Base-by-base conservation (phyloP, 371 early-diverging fungal genomes). In the Mortierella sp. region DNA sequence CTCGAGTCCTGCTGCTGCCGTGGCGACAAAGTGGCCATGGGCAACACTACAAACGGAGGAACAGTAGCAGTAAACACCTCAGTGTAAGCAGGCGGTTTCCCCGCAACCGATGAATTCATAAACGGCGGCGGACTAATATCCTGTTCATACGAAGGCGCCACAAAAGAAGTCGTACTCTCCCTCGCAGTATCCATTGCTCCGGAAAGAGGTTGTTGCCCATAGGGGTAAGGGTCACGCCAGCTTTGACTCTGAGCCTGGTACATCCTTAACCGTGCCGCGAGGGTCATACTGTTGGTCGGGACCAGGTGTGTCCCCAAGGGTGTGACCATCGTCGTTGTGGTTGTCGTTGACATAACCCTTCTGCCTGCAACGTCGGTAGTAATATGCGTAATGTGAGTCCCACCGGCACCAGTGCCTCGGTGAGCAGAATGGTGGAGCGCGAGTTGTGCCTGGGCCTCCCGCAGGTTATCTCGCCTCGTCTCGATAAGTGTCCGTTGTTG, bases 71-170 rank as follows among this genome's bases (percentile, higher is more conserved):
- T 43, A 51, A 75, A n/a, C 2, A 59, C 67, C 16, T 79, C 83
- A 3, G 61, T 73, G 71, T 82, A 82, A 0, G 76, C 43, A 24
- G 76, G 78, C 0, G 82, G 82, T 21, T 82, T 82, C 0, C 79
- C 82, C 3, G 44, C 28, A 8, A 13, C 1, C 10, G 69, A 26
- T 24, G 44, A 40, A 10, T 43, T 61, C 82, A 77, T 59, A 28
- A 82, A 82, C 24, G 83, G 79, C 0, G 83, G 83, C 8, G 77
- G 83, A 64, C 79, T 82, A 64, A 79, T 77, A 57, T 82, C 83
- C 9, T 79, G 76, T 24, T 79, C 70, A 70, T 79, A 82, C 0
- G 76, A 76, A 0, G 83, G 83, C 5, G 77, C 79, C 31, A 79
- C 76, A 59, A 79, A 79, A 1, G 74, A 79, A 44, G 24, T 70